Evolutionary conservation across 2,329 filamentous ascomycete genomes (phyloP).

Genomic region (Neofusicoccum cordaticola): DNA sequence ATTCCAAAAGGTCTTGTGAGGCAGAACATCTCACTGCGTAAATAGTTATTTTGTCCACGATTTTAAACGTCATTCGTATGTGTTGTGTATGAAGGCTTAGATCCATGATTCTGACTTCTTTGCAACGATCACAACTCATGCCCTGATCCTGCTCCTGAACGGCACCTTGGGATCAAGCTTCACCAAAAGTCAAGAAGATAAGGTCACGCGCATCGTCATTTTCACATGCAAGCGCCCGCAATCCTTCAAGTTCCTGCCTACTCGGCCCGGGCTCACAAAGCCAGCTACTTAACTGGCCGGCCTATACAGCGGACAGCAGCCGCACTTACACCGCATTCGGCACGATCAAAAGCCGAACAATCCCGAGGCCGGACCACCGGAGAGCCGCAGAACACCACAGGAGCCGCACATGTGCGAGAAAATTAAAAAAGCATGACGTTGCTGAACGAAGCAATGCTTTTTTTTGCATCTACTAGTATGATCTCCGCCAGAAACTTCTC

Average conservation of each 20-base stretch:
- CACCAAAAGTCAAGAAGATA: too few relatives aligned
- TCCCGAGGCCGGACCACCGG: conserved; percentile 5
- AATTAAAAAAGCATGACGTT: too few relatives aligned
- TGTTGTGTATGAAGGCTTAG: too few relatives aligned
- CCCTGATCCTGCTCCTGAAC: neutral
- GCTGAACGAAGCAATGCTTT: neutral
- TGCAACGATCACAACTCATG: neutral
- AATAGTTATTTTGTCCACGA: neutral
- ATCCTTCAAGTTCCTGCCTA: neutral
- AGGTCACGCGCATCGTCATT: neutral
- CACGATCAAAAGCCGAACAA: neutral
- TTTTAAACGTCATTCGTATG: too few relatives aligned
- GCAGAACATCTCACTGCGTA: neutral
- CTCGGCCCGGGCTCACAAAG: neutral
- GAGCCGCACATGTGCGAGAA: neutral
- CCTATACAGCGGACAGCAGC: neutral
- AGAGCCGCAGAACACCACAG: neutral
- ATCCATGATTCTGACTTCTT: too few relatives aligned
- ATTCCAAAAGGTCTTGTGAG: neutral
- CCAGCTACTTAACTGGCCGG: neutral
- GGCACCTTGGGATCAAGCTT: neutral
- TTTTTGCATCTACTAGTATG: neutral
- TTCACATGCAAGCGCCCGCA: neutral
- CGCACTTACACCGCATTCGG: neutral
- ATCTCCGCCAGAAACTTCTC: neutral